Evolutionary conservation across 352 stramenopile species (phyloP).

Genomic region (Phytophthora vignae): DNA sequence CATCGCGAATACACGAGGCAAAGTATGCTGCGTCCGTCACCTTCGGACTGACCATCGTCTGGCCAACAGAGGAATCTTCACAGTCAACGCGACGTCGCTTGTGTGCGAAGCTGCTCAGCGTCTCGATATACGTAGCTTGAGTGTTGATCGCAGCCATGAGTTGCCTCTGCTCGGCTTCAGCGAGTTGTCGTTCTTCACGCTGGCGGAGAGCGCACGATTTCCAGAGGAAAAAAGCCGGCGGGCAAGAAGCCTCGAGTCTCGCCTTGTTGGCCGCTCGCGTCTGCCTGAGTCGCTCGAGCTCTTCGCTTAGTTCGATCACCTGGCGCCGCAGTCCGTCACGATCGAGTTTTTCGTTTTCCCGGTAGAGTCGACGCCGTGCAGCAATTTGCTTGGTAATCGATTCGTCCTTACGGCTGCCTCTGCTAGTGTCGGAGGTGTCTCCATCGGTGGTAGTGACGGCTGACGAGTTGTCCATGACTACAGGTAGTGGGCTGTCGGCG

Average conservation of each 20-base stretch:
- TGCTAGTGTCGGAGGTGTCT: neutral
- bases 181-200: neutral
- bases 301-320: too few relatives aligned
- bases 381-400: neutral
- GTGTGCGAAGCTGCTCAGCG: neutral
- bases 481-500: neutral
- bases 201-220: neutral
- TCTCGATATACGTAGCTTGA: neutral
- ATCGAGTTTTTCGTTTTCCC: too few relatives aligned
- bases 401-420: neutral
- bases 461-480: neutral
- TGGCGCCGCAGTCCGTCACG: too few relatives aligned
- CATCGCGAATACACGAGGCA: constrained; percentile 7
- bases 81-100: neutral
- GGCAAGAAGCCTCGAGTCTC: neutral
- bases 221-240: neutral
- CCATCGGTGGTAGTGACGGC: neutral
- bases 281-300: too few relatives aligned
- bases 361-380: neutral
- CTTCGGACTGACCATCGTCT: neutral
- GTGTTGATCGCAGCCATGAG: neutral
- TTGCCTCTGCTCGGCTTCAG: neutral
- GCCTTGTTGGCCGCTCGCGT: neutral
- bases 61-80: neutral
- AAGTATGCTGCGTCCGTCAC: neutral